Evolutionary conservation across 2,329 filamentous ascomycete genomes (phyloP), one percentile per base, ranked within the genome.

Genomic region (Cordyceps cateniannulata): DNA sequence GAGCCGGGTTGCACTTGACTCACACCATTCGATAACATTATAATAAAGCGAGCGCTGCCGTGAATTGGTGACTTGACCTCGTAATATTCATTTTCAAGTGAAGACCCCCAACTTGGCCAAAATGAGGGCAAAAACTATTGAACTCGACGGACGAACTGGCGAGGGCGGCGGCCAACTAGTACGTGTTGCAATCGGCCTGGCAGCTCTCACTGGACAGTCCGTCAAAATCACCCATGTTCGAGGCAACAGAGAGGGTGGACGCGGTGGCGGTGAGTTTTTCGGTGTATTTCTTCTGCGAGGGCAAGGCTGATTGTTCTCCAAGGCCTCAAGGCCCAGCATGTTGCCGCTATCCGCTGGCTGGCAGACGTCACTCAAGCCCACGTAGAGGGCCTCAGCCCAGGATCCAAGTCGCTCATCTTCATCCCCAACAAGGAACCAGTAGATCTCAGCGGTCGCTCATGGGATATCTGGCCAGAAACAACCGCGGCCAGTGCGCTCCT

Each of bases 121-220:
- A 44, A 62, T 50, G 61, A 59, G 60, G 53, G 69, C 69, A 66
- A 76, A 73, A 47, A 63, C 69, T 8, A 76, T 85, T 25, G 72
- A 77, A 57, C 69, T 87, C 2, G 83, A 86, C 65, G 85, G 84
- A 18, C 72, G 77, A 14, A 82, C 78, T 0, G 84, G 84, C 1
- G 84, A 87, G 67, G 85, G 85, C 5, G 85, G 84, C 4, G 85
- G 85, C 2, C 85, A 88, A 65, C 70, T 87, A 0, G 79, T 87
- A 0, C 74, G 85, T 48, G 73, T 85, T 1, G 83, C 84, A 2
- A 75, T 83, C 40, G 76, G 76, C 1, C 73, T 88, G 7, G 79
- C 84, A 12, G 80, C 85, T 1, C 76, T 87, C 29, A 81, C 81
- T 1, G 76, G 76, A 0, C 78, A 79, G 59, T 74, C 83, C 0